phyloP scores from a whole-genome alignment of 1,139 yeast genomes.

The Geotrichum fermentans region DNA sequence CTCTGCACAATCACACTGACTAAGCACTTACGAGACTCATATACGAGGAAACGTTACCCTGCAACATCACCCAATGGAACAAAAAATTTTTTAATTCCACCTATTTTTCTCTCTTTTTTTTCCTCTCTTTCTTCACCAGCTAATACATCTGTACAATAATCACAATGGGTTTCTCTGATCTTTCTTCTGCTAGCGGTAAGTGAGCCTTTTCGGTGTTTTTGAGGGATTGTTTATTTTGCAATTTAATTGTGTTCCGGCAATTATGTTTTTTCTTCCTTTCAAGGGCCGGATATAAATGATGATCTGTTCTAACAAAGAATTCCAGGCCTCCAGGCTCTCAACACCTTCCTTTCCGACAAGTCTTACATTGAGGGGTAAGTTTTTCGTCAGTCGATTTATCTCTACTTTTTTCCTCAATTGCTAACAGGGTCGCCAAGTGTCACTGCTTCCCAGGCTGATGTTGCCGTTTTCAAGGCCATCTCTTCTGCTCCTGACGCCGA shows the following conservation, averaged over 20 bases:
- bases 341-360: conserved; percentile 85
- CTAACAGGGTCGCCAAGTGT: conserved; percentile 22
- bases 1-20: not conserved
- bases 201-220: conserved; percentile 6
- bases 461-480: conserved; percentile 86
- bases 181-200: conserved; percentile 42
- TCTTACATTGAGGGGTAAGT: conserved; percentile 93
- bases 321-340: conserved; percentile 69
- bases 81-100: not conserved
- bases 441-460: conserved; percentile 86
- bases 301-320: conserved; percentile 10
- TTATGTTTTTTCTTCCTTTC: too few species aligned
- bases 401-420: not conserved
- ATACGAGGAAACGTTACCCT: not conserved
- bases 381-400: not conserved
- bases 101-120: not conserved
- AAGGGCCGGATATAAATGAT: not conserved
- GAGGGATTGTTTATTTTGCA: not conserved
- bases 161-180: conserved; percentile 42
- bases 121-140: conserved; percentile 6
- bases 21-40: not conserved
- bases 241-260: too few species aligned
- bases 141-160: not conserved
- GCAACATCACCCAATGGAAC: not conserved
- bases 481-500: conserved; percentile 50